These are phyloP conservation scores for Debaryomyces nepalensis DNA, from an alignment of 1,139 yeast species.

Conservation along the genomic window DNA sequence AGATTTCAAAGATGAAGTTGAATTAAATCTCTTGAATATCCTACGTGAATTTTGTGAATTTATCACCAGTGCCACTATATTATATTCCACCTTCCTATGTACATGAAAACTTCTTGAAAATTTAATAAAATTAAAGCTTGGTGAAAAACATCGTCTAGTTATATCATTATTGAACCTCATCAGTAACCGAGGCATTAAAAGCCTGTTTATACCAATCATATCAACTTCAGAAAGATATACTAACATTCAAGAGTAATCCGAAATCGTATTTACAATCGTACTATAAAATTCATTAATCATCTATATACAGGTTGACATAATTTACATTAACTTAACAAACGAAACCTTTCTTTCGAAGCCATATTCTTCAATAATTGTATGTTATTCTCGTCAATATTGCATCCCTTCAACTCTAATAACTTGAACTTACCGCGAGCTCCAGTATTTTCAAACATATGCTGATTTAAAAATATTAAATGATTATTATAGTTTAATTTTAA, in stretches of 20 bases:
- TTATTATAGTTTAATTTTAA: conserved; percentile 18
- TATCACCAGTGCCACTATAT: not conserved
- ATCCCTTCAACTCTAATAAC: conserved; percentile 15
- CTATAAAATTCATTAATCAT: not conserved
- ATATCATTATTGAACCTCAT: conserved; percentile 1
- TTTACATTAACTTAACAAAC: conserved; percentile 3
- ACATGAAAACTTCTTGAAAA: conserved; percentile 5
- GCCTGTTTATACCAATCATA: conserved; percentile 3
- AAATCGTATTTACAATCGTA: conserved; percentile 2
- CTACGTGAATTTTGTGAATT: not conserved
- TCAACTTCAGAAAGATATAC: not conserved
- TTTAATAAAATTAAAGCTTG: not conserved
- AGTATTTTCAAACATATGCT: conserved; percentile 15
- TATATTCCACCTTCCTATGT: conserved; percentile 7
- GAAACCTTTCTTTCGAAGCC: conserved; percentile 8
- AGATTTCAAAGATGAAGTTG: conserved; percentile 2
- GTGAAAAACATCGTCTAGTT: not conserved
- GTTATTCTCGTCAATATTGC: conserved; percentile 18
- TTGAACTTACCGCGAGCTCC: conserved; percentile 11
- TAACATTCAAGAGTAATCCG: not conserved
- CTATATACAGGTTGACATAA: conserved; percentile 10
- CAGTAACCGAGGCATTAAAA: conserved; percentile 1
- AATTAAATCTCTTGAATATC: not conserved
- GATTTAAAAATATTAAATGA: conserved; percentile 16
- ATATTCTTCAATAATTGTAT: conserved; percentile 11